These are phyloP conservation scores for Lathyrus sativus DNA, from an alignment of 306 rosid species.

Conservation along the genomic window DNA sequence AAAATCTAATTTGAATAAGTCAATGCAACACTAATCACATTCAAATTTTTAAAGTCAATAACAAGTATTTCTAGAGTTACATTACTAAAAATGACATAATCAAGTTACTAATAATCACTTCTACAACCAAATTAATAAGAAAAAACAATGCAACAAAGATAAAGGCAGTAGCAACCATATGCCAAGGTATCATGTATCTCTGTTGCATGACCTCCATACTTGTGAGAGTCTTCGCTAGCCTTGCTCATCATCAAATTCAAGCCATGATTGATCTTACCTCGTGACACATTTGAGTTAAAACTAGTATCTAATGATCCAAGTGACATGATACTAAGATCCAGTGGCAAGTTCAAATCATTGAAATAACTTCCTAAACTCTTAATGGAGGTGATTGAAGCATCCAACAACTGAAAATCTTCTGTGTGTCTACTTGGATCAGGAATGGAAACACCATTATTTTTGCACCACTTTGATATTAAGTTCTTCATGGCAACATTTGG, in stretches of 20 bases:
- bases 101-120: no score
- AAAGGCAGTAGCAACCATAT: no score
- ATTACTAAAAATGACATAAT: no score
- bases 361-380: slow-evolving; percentile 71
- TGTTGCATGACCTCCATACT: slow-evolving; percentile 35
- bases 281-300: slow-evolving; percentile 55
- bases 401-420: slow-evolving; percentile 47
- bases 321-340: slow-evolving; percentile 71
- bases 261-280: slow-evolving; percentile 37
- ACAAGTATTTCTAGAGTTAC: no score
- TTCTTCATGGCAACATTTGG: slow-evolving; percentile 68
- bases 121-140: no score
- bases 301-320: slow-evolving; percentile 68
- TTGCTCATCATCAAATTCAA: slow-evolving; percentile 42
- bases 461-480: slow-evolving; percentile 74
- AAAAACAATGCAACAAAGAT: no score
- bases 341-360: slow-evolving; percentile 61
- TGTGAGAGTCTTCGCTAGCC: slow-evolving; percentile 42
- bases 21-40: no score
- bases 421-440: slow-evolving; percentile 55
- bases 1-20: no score
- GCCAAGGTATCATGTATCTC: slow-evolving; percentile 42
- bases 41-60: no score
- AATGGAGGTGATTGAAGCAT: slow-evolving; percentile 60
- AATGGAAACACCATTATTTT: slow-evolving; percentile 51